Percentiles rank a stretch among this genome's conserved stretches.
Conservation (phyloP, 2,329 filamentous ascomycete species). For the Purpureocillium takamizusanense region DNA sequence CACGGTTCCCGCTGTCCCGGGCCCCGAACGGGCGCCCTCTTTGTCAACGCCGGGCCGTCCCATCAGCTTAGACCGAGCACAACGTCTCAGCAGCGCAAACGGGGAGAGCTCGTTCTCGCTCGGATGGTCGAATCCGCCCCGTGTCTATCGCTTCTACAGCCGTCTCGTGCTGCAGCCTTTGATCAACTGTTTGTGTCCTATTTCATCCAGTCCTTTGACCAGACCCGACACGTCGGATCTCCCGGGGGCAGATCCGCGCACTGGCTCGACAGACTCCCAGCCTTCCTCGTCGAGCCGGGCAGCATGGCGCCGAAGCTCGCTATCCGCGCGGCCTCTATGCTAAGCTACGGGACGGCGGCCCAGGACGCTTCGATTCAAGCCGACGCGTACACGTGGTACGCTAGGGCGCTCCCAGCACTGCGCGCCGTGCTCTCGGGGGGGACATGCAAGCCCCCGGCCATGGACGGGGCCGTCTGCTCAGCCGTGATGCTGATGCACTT, state of each 20-base stretch:
- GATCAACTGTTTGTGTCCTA: conserved; percentile 8
- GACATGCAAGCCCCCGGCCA: neutral
- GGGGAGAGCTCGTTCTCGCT: neutral
- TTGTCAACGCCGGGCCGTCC: neutral
- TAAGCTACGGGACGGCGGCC: conserved; percentile 4
- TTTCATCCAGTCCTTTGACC: conserved; percentile 8
- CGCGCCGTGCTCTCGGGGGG: neutral
- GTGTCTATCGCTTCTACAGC: neutral
- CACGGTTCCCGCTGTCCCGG: conserved; percentile 5
- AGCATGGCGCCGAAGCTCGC: conserved; percentile 1
- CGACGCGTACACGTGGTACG: conserved; percentile 8
- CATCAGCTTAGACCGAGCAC: no score
- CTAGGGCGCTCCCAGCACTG: conserved; percentile 3
- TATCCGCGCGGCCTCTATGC: conserved; percentile 6
- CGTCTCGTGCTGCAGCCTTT: conserved; percentile 5
- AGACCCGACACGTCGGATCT: neutral
- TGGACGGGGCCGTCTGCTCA: conserved; percentile 5
- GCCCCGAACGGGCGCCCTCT: conserved; percentile 7
- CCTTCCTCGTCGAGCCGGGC: neutral
- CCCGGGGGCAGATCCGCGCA: neutral
- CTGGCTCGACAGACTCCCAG: conserved; percentile 7
- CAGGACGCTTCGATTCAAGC: conserved; percentile 3
- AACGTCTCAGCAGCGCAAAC: no score
- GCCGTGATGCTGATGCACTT: conserved; percentile 10
- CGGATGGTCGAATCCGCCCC: neutral